These are phyloP conservation scores for Hypomyces perniciosus DNA, from an alignment of 2,329 filamentous ascomycete species.

Conservation along the genomic window DNA sequence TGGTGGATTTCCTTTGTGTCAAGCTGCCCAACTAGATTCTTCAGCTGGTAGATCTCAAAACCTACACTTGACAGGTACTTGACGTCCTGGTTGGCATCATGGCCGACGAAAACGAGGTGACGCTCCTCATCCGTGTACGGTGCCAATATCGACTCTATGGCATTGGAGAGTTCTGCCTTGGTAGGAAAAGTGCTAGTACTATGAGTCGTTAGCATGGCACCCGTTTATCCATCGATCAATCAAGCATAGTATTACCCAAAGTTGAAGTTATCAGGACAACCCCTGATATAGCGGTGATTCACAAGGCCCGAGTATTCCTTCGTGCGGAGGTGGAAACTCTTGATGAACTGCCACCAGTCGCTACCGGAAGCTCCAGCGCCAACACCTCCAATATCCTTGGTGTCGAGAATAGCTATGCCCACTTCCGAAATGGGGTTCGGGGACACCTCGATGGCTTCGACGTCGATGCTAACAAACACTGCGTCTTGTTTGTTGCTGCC, in stretches of 20 bases:
- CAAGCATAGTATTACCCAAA: slow-evolving; percentile 58
- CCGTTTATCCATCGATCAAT: no score
- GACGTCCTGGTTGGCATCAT: slow-evolving; percentile 64
- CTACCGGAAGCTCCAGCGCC: slow-evolving; percentile 55
- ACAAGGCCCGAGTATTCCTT: slow-evolving; percentile 58
- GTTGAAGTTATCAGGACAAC: slow-evolving; percentile 67
- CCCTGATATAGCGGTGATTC: slow-evolving; percentile 64
- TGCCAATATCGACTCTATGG: slow-evolving; percentile 33
- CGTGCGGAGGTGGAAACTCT: slow-evolving; percentile 70
- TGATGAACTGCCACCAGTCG: slow-evolving; percentile 63
- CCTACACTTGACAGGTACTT: slow-evolving; percentile 60
- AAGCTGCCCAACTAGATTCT: slow-evolving; percentile 53
- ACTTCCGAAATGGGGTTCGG: slow-evolving; percentile 72
- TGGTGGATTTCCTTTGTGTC: slow-evolving; percentile 72
- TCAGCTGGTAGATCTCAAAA: slow-evolving; percentile 50
- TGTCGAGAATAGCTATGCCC: slow-evolving; percentile 77
- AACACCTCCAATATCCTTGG: slow-evolving; percentile 44
- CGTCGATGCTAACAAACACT: slow-evolving; percentile 72
- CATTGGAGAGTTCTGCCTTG: slow-evolving; percentile 26
- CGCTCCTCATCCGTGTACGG: slow-evolving; percentile 25
- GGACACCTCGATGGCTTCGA: slow-evolving; percentile 71
- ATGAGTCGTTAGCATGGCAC: slow-evolving; percentile 7
- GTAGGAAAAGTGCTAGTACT: slow-evolving; percentile 39
- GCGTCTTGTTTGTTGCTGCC: slow-evolving; percentile 15
- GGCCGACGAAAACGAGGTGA: slow-evolving; percentile 72